Evolutionary conservation across 768 basidiomycete species (phyloP), one percentile per base, ranked within the genome.

Genomic region (Steccherinum ochraceum): DNA sequence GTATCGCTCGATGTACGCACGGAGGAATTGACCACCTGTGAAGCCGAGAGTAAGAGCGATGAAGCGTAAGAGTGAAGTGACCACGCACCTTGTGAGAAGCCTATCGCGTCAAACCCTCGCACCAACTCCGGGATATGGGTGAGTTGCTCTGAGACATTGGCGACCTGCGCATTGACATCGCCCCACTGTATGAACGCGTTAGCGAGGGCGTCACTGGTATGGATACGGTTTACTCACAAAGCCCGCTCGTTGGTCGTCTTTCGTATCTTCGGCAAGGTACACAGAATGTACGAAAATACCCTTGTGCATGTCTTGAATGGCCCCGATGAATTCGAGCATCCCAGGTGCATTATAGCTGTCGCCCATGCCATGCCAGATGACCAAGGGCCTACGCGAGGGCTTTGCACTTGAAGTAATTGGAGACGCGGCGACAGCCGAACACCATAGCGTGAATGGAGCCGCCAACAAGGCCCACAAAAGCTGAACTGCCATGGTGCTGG

Each of bases 71-170:
- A 13, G 19, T 27, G 42, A 7, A 11, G 1, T n/a, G n/a, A 1
- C 24, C 16, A 24, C 18, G n/a, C 48, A 66, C 85, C 90, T 77
- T 93, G 91, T 1, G 90, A 93, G 66, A 93, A 84, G 1, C 91
- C 91, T 47, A 93, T 82, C 13, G 86, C 91, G 61, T 92, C 89
- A 57, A 93, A 93, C 2, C 91, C 91, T 24, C 60, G 59, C 45
- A 71, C 54, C 13, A 93, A 75, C 58, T 91, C 82, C 1, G 80
- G 73, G 26, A 93, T 75, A 1, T 66, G 72, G 24, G 72, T 68
- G 3, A 93, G 68, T 61, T 93, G 87, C 24, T 74, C 69, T 12
- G 84, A 74, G 4, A 86, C 89, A 24, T 75, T 35, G 19, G 72
- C 75, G 3, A 93, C 59, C 61, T 93, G 91, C 4, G 79, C 73